Evolutionary conservation across 2,329 filamentous ascomycete species (phyloP), one percentile per base, ranked within the genome.

Genomic region (Fusarium miscanthi): DNA sequence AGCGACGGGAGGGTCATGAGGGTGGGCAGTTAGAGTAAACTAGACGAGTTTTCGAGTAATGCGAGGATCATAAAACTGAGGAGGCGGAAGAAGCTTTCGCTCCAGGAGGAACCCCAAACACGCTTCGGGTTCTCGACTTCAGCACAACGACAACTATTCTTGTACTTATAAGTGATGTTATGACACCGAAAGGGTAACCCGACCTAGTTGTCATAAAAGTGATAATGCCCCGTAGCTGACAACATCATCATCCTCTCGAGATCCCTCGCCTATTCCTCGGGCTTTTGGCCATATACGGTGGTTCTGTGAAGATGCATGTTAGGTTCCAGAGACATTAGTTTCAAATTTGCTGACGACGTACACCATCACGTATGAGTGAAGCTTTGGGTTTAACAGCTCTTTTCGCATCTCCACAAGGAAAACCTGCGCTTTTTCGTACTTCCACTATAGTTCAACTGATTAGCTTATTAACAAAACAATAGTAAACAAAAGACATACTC

Each of bases 341-440:
- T 13, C 3, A 5, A 23, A 3, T 4, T 8, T 6, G 3, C 3
- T 2, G 4, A 5, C 13, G 7, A 45, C 58, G 10, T 58, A 63
- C 66, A 57, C 38, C 12, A 63, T 45, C 5, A 58, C n/a, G 6
- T 69, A 69, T 41, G 64, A 56, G 16, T 69, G 66, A 23, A 69
- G 64, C 3, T 23, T 42, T 2, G 67, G 40, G 14, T 70, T 70
- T 4, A 66, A 25, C 0, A 70, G 6, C 12, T 70, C 67, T 31
- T 70, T 70, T 1, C 67, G 67, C 25, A 70, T 46, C 10, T 70
- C 53, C 1, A 59, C 38, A 0, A 70, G 25, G 13, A 70, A 70
- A 4, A 70, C n/a, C 16, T 70, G 67, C 0, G 66, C 60, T 6
- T 56, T 40, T 13, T 70, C 67, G 1, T 66, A 70, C 25, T 70